Evolutionary conservation across 1,139 yeast species (phyloP).

Genomic region (Saccharomyces hybrid): DNA sequence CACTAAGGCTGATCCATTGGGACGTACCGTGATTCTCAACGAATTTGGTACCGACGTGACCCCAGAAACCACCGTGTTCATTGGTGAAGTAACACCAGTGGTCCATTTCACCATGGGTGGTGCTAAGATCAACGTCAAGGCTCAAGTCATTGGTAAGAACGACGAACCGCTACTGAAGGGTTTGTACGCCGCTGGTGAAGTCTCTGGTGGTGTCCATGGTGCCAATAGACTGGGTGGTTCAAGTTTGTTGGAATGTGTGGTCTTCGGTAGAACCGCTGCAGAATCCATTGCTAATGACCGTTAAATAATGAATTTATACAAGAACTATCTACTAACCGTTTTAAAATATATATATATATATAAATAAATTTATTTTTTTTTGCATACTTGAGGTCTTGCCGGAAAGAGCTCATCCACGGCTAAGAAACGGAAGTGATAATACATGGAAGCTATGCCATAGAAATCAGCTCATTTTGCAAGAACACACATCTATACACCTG

Average conservation of each 20-base stretch:
- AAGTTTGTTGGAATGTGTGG: slow-evolving; percentile 71
- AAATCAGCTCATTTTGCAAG: background rate
- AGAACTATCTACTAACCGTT: background rate
- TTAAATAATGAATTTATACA: background rate
- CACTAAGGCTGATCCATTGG: slow-evolving; percentile 21
- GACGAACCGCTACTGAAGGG: slow-evolving; percentile 45
- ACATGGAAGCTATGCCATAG: background rate
- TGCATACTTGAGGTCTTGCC: background rate
- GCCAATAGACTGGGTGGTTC: slow-evolving; percentile 72
- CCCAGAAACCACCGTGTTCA: slow-evolving; percentile 25
- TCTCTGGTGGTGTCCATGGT: slow-evolving; percentile 80
- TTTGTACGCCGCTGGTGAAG: slow-evolving; percentile 70
- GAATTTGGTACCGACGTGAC: slow-evolving; percentile 25
- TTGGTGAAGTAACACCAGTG: slow-evolving; percentile 55
- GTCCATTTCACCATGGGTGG: slow-evolving; percentile 89
- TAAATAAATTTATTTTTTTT: background rate
- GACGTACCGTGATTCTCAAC: slow-evolving; percentile 29
- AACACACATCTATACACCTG: background rate
- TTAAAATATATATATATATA: background rate
- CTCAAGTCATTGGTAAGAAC: slow-evolving; percentile 45
- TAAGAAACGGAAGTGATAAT: background rate
- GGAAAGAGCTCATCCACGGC: background rate
- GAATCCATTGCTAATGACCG: slow-evolving; percentile 16
- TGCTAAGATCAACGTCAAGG: slow-evolving; percentile 51
- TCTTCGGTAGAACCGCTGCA: slow-evolving; percentile 52